A percentile compares a stretch with the other conserved stretches of the same genome.
These are phyloP conservation scores for Serendipita sp. DNA, from an alignment of 768 basidiomycete genomes.

Conservation along the genomic window DNA sequence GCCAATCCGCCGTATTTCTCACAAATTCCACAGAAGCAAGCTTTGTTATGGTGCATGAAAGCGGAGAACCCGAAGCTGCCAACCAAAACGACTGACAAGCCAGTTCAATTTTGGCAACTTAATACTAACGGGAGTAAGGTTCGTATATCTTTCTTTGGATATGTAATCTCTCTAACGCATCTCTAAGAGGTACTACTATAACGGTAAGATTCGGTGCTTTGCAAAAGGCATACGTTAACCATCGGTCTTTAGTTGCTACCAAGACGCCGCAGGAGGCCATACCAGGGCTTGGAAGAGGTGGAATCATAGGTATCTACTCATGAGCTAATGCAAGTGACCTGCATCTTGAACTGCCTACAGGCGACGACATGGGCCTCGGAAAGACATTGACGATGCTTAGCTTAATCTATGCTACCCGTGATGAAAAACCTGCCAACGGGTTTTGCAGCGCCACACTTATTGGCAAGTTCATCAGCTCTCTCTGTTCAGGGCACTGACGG, in stretches of 20 bases:
- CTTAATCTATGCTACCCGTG: slow-evolving; percentile 56
- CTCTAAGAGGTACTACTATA: slow-evolving; percentile 47
- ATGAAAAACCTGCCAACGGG: slow-evolving; percentile 37
- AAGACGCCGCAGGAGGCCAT: slow-evolving; percentile 52
- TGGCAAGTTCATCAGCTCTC: slow-evolving; percentile 29
- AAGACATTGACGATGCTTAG: slow-evolving; percentile 86
- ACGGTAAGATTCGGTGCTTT: slow-evolving; percentile 29
- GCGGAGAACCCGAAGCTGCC: slow-evolving; percentile 69
- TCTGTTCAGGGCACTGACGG: background rate
- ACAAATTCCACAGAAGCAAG: slow-evolving; percentile 44
- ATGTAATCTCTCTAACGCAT: no score
- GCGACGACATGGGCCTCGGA: slow-evolving; percentile 29
- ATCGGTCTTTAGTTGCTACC: slow-evolving; percentile 45
- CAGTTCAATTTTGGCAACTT: slow-evolving; percentile 84
- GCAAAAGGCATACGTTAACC: background rate
- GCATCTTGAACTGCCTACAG: slow-evolving; percentile 14
- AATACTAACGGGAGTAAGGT: slow-evolving; percentile 42
- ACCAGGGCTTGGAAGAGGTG: slow-evolving; percentile 67
- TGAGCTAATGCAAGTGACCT: background rate
- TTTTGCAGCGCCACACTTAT: slow-evolving; percentile 64
- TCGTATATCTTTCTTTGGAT: slow-evolving; percentile 8
- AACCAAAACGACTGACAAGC: slow-evolving; percentile 43
- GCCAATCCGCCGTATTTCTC: background rate
- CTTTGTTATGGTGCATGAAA: slow-evolving; percentile 70
- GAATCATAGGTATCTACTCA: slow-evolving; percentile 39